Evolutionary conservation across 192 early-diverging fungal genomes (phyloP).

Genomic region (Coemansia sp.): DNA sequence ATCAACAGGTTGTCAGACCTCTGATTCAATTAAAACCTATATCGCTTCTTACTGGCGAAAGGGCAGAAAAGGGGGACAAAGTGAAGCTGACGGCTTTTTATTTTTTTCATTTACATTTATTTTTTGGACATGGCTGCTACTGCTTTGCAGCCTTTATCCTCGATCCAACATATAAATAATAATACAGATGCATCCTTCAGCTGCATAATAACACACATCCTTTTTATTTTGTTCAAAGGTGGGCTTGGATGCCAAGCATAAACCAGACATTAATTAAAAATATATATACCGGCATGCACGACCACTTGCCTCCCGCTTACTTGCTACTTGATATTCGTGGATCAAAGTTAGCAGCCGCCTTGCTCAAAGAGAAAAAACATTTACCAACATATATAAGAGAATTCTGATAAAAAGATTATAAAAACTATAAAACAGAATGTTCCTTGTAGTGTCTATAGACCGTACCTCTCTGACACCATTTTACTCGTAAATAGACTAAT

Average conservation of each 20-base stretch:
- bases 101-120: too few relatives aligned
- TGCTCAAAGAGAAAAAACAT: too few relatives aligned
- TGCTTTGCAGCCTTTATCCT: neutral
- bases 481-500: neutral
- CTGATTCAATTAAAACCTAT: too few relatives aligned
- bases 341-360: too few relatives aligned
- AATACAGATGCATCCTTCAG: too few relatives aligned
- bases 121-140: neutral
- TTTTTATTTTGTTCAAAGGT: neutral
- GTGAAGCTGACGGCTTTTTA: neutral
- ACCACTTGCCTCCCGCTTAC: too few relatives aligned
- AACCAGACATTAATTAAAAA: neutral
- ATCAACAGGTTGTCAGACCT: too few relatives aligned
- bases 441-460: neutral
- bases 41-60: too few relatives aligned
- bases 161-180: neutral
- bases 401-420: too few relatives aligned
- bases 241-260: constrained; percentile 1
- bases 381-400: too few relatives aligned
- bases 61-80: neutral
- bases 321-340: too few relatives aligned
- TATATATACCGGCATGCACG: neutral
- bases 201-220: too few relatives aligned
- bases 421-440: neutral
- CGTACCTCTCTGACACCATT: neutral